Percentiles rank a stretch among this genome's conserved stretches.
phyloP scores from a whole-genome alignment of 2,329 filamentous ascomycete species.

The Exophiala xenobiotica region DNA sequence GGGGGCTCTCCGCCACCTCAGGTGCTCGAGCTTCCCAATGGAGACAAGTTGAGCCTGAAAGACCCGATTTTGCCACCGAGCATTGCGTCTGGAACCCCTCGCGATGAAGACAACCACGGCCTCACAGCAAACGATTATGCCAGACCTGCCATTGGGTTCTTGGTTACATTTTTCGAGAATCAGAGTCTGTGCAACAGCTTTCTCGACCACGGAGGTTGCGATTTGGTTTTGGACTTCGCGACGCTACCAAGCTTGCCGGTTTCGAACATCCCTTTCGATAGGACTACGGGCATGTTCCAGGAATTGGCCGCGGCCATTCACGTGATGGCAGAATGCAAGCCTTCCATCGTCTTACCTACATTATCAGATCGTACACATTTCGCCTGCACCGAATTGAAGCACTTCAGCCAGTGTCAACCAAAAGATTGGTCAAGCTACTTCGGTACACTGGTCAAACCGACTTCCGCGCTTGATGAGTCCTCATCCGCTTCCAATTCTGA shows the following conservation, averaged over 20 bases:
- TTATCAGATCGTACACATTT: slow-evolving; percentile 71
- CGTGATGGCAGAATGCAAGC: slow-evolving; percentile 74
- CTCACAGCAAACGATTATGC: slow-evolving; percentile 68
- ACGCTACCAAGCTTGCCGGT: slow-evolving; percentile 74
- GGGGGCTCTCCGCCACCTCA: slow-evolving; percentile 17
- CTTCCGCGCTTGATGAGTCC: slow-evolving; percentile 22
- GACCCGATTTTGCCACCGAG: slow-evolving; percentile 20
- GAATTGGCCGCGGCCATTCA: slow-evolving; percentile 73
- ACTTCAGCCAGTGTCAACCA: slow-evolving; percentile 56
- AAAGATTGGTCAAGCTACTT: slow-evolving; percentile 61
- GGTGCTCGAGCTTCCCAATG: slow-evolving; percentile 37
- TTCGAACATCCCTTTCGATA: slow-evolving; percentile 22
- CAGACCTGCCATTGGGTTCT: slow-evolving; percentile 72
- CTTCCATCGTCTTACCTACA: slow-evolving; percentile 77
- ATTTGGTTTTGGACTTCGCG: slow-evolving; percentile 79
- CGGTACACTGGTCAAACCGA: slow-evolving; percentile 56
- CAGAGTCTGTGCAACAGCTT: slow-evolving; percentile 69
- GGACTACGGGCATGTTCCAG: slow-evolving; percentile 58
- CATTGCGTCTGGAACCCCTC: slow-evolving; percentile 4
- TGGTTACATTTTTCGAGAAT: slow-evolving; percentile 75
- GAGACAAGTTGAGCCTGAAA: slow-evolving; percentile 34
- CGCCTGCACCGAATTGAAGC: slow-evolving; percentile 66
- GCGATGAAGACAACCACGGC: slow-evolving; percentile 51
- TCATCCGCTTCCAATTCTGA: slow-evolving; percentile 18
- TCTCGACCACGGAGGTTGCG: slow-evolving; percentile 69